Percentiles rank a stretch among this genome's conserved stretches.
These are phyloP conservation scores for Pouteria glomerata DNA, from an alignment of 148 eudicot species.

Conservation along the genomic window DNA sequence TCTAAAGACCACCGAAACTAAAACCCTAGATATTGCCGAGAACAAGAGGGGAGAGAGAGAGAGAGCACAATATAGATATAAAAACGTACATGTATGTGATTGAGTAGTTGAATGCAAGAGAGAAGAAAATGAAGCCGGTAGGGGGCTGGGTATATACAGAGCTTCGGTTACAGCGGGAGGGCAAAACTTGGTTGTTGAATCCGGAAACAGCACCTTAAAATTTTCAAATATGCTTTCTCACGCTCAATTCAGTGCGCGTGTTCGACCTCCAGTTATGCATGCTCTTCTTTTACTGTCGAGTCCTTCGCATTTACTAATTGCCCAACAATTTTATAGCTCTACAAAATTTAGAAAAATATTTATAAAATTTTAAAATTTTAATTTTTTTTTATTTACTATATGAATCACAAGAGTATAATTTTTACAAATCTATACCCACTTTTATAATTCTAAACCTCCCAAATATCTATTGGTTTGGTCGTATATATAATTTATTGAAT, in stretches of 20 bases:
- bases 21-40: constrained; percentile 27
- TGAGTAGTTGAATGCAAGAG: neutral
- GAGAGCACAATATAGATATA: neutral
- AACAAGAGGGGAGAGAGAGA: neutral
- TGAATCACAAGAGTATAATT: no score
- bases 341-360: no score
- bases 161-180: neutral
- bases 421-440: no score
- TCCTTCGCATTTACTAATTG: neutral
- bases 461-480: no score
- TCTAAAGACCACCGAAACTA: neutral
- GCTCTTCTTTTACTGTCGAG: neutral
- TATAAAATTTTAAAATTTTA: no score
- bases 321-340: neutral
- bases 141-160: constrained; percentile 17
- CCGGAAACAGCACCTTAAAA: constrained; percentile 1
- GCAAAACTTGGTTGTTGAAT: constrained; percentile 2
- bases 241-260: neutral
- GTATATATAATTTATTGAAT: neutral
- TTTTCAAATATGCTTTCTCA: neutral
- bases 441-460: no score
- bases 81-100: neutral
- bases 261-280: no score
- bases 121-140: constrained; percentile 12
- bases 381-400: no score